Evolutionary conservation across 352 stramenopile genomes (phyloP), one percentile per base, ranked within the genome.

Genomic region (Pythium guiyangense): DNA sequence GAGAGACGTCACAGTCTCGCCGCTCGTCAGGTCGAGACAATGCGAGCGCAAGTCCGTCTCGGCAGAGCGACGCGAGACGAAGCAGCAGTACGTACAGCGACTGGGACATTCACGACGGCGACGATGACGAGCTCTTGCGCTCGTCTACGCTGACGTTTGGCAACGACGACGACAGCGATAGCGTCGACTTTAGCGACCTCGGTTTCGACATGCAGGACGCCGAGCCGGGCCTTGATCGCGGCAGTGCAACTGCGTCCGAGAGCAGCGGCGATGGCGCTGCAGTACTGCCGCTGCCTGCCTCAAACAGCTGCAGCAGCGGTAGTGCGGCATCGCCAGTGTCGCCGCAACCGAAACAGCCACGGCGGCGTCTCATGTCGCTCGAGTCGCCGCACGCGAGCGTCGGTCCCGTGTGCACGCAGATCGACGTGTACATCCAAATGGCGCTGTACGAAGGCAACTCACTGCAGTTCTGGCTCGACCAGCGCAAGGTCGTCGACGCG

Each of bases 351-450:
- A 49, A 2, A 35, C 49, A 11, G 35, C 44, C 43, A 26, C 27
- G 52, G 12, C 25, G 35, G 34, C 50, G 63, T 3, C 42, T 63
- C n/a, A 29, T 55, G 15, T 74, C 64, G 2, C 55, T 67, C 17
- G 62, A 74, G 58, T 59, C 62, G 5, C 46, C 48, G 6, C 48
- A 44, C 25, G 61, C 37, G 12, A 62, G 47, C 18, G 57, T 47
- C 26, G 66, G 64, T 27, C 52, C 65, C 1, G 60, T 91, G 48
- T 84, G 73, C 57, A 88, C 79, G 4, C 78, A 90, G 54, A 91
- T 93, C 49, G 79, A 93, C 31, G 77, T 96, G 48, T 94, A 93
- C 66, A 96, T 96, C 49, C 87, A 98, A 66, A 98, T 98, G 94
- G 89, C 97, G 44, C 89, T 97, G 34, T 98, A 97, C 59, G 74